Percentiles rank a stretch among this genome's conserved stretches.
phyloP scores from a whole-genome alignment of 768 basidiomycete species.

The Tulasnella sp. region DNA sequence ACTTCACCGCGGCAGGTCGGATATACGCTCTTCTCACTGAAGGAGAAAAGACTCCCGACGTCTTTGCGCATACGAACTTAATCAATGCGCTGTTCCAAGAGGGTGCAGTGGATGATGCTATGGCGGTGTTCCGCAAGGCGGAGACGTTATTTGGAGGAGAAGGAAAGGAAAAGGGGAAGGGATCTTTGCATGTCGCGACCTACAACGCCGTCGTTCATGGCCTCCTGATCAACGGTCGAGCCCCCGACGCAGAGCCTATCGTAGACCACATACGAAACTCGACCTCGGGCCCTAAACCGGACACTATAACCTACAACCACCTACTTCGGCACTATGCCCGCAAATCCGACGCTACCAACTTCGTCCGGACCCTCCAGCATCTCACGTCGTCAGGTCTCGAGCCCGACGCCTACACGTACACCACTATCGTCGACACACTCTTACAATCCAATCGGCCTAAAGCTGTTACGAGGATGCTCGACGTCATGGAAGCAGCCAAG shows the following conservation, averaged over 20 bases:
- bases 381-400: slow-evolving; percentile 48
- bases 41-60: neutral
- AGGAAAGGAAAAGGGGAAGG: slow-evolving; percentile 20
- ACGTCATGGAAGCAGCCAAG: slow-evolving; percentile 68
- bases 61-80: slow-evolving; percentile 20
- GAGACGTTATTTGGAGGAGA: neutral
- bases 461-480: slow-evolving; percentile 54
- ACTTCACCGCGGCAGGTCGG: neutral
- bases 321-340: slow-evolving; percentile 62
- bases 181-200: too few species aligned
- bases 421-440: slow-evolving; percentile 72
- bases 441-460: slow-evolving; percentile 51
- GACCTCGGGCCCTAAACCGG: slow-evolving; percentile 48
- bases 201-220: slow-evolving; percentile 74
- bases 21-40: slow-evolving; percentile 16
- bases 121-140: slow-evolving; percentile 4
- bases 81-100: slow-evolving; percentile 22
- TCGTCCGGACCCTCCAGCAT: slow-evolving; percentile 50
- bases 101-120: slow-evolving; percentile 5
- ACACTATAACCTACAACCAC: slow-evolving; percentile 73
- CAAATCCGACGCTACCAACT: slow-evolving; percentile 51
- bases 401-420: slow-evolving; percentile 81
- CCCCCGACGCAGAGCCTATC: slow-evolving; percentile 34
- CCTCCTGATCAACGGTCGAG: slow-evolving; percentile 40
- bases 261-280: slow-evolving; percentile 35